Conservation (phyloP, 371 early-diverging fungal genomes). For the Apophysomyces elegans region DNA sequence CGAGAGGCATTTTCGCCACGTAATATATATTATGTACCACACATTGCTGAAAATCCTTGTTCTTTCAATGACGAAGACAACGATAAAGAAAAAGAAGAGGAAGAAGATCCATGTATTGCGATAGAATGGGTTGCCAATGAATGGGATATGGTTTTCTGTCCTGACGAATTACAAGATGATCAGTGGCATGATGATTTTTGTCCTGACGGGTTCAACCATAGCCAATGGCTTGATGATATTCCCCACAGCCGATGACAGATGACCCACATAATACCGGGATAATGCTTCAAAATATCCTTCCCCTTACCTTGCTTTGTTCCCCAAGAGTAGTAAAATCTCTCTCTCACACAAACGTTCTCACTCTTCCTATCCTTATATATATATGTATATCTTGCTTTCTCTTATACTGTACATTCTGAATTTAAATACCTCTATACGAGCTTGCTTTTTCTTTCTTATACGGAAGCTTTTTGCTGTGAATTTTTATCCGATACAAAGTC, state of each 20-base stretch:
- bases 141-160: background rate
- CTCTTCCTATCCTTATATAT: background rate
- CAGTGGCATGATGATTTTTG: conserved; percentile 1
- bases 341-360: no score
- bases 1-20: conserved; percentile 27
- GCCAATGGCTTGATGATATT: background rate
- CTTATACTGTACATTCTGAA: background rate
- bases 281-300: no score
- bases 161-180: background rate
- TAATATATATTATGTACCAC: conserved; percentile 30
- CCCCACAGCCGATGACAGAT: background rate
- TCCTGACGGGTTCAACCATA: background rate
- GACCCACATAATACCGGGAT: no score
- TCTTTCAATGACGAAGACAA: background rate
- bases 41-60: background rate
- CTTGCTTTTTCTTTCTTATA: no score
- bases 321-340: no score
- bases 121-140: background rate
- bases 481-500: no score
- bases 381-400: background rate
- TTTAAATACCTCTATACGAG: no score
- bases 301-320: no score
- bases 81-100: background rate
- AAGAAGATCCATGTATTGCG: background rate
- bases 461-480: no score